Evolutionary conservation across 2,329 filamentous ascomycete species (phyloP).

Genomic region (Aspergillus sp.): DNA sequence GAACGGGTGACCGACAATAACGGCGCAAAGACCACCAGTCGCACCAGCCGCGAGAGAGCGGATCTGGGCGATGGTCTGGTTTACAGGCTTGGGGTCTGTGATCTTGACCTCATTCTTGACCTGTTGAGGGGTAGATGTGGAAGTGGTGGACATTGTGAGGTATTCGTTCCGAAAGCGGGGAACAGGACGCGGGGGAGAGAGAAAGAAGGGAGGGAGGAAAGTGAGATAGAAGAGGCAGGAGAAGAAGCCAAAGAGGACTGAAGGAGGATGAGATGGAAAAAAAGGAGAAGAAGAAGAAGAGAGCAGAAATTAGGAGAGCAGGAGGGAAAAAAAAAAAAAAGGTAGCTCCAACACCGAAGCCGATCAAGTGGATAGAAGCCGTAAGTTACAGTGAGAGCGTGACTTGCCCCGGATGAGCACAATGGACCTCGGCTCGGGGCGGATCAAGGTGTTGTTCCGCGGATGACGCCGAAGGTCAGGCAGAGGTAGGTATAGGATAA

Average conservation of each 20-base stretch:
- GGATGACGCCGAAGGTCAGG: no score
- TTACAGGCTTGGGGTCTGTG: constrained; percentile 25
- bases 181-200: background rate
- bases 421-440: constrained; percentile 22
- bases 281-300: background rate
- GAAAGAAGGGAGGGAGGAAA: constrained; percentile 4
- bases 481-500: no score
- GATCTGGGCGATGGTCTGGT: constrained; percentile 56
- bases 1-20: constrained; percentile 92
- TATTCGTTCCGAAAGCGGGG: background rate
- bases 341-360: background rate
- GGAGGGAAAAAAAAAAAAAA: constrained; percentile 1
- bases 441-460: constrained; percentile 6
- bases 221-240: background rate
- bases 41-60: constrained; percentile 85
- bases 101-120: constrained; percentile 25
- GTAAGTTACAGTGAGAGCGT: no score
- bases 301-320: constrained; percentile 2
- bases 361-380: no score
- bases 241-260: constrained; percentile 1
- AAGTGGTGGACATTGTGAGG: constrained; percentile 24
- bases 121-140: constrained; percentile 23
- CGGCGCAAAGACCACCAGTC: constrained; percentile 89
- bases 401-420: constrained; percentile 2
- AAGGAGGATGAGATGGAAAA: background rate